Base-by-base conservation (phyloP, 805 yeast species). In the Maudiozyma serrabonitensis region DNA sequence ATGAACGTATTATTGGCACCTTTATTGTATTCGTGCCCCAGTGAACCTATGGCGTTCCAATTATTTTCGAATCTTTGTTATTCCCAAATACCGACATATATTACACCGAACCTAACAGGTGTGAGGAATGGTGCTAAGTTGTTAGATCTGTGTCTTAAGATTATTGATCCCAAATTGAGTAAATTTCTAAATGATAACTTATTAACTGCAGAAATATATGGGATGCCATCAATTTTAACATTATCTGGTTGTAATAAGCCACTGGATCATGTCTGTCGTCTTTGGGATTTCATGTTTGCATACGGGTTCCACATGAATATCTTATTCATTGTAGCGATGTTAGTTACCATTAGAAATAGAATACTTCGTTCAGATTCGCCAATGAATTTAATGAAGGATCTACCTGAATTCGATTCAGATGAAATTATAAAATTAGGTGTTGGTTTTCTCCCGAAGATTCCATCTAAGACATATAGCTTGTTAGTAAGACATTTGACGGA, bases 211-310 rank as follows among this genome's bases (percentile, higher is more conserved):
- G 89, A 88, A 59, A 80, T 89, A 25, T 89, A 89, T 63, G 96
- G 95, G 0, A 81, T 89, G 55, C 86, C 89, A 4, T 81, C 90
- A 0, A 85, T 88, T 0, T 68, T 90, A 54, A 89, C 97, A 0
- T 69, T 90, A 44, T 81, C 90, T 49, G 91, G 96, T 2, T 87
- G 95, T 58, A 87, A 95, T 6, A 95, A 95, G 9, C 90, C 96
- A 0, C 69, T 90, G 43, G 69, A 71, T 32, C 87, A 89, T 54
- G 85, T 86, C 1, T 67, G 89, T 38, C 77, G 80, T 50, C 71
- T 89, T 16, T 89, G 97, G 97, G 97, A 89, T 63, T 85, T 89
- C 55, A 68, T 88, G 57, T 84, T 89, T 66, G 95, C 96, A 3
- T 89, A 87, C 59, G 97, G 97, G 0, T 79, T 85, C 18, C 96